phyloP scores from a whole-genome alignment of 2,329 filamentous ascomycete species.

The Fusarium paranaense region DNA sequence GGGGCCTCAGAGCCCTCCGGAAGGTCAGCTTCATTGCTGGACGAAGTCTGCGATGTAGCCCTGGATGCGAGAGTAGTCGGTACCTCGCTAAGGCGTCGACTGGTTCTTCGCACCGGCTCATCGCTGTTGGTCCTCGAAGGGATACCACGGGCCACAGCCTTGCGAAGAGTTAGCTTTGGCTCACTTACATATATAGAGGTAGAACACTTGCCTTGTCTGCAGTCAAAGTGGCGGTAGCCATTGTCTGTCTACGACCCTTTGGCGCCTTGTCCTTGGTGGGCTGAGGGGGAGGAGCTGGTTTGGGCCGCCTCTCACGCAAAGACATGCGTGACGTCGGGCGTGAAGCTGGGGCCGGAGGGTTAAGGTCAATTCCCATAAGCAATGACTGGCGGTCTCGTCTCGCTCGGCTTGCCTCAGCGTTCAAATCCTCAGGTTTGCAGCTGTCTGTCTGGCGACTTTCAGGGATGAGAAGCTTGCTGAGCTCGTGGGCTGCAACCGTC shows the following conservation, averaged over 20 bases:
- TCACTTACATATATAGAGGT: background rate
- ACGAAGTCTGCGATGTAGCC: constrained; percentile 15
- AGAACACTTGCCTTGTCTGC: constrained; percentile 45
- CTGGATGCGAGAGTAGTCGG: constrained; percentile 50
- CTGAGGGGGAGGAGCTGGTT: constrained; percentile 65
- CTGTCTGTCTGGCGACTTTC: constrained; percentile 79
- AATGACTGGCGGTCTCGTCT: constrained; percentile 74
- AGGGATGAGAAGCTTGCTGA: constrained; percentile 86
- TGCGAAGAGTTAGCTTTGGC: constrained; percentile 25
- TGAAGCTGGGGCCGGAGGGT: constrained; percentile 47
- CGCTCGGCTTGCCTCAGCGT: constrained; percentile 72
- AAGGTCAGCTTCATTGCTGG: constrained; percentile 6
- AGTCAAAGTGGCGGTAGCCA: constrained; percentile 55
- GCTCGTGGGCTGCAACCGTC: constrained; percentile 84
- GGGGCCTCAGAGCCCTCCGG: constrained; percentile 38
- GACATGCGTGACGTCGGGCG: constrained; percentile 73
- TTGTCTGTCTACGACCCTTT: constrained; percentile 70
- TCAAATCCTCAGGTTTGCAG: constrained; percentile 82
- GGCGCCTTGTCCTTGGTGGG: constrained; percentile 43
- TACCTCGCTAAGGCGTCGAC: constrained; percentile 63
- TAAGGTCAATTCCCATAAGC: constrained; percentile 48
- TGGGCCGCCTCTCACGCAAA: constrained; percentile 76
- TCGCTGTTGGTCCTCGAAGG: constrained; percentile 40
- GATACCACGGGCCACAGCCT: constrained; percentile 51
- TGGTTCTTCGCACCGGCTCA: constrained; percentile 50